These are phyloP conservation scores for Parsonsia alboflavescens DNA, from an alignment of 257 asterid species.

Conservation along the genomic window DNA sequence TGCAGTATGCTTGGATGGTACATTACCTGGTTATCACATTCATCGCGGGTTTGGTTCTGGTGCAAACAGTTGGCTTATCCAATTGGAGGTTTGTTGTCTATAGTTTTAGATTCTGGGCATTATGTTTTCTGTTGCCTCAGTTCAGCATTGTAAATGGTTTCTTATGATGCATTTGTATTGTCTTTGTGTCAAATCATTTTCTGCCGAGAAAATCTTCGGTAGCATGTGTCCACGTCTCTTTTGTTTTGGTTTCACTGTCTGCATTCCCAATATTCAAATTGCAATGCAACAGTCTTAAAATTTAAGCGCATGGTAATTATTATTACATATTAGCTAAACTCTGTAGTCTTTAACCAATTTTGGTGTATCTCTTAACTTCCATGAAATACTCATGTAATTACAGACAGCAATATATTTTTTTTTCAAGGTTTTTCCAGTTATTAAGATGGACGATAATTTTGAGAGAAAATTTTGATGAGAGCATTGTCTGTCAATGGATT, in stretches of 20 bases:
- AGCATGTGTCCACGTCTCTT: too few relatives aligned
- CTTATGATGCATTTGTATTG: not conserved
- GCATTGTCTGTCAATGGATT: not conserved
- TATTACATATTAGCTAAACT: not conserved
- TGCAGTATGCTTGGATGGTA: conserved; percentile 94
- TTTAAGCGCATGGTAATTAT: not conserved
- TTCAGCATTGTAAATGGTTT: not conserved
- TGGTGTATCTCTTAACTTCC: not conserved
- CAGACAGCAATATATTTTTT: not conserved
- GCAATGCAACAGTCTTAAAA: not conserved
- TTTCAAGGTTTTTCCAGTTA: not conserved
- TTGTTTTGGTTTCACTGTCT: not conserved
- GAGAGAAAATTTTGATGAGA: too few relatives aligned
- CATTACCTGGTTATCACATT: conserved; percentile 87
- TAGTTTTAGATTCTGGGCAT: too few relatives aligned
- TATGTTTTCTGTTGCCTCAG: not conserved
- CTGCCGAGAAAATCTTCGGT: not conserved
- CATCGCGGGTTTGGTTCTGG: conserved; percentile 79
- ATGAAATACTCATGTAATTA: not conserved
- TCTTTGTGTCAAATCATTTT: not conserved
- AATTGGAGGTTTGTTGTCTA: conserved; percentile 71
- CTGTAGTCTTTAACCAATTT: not conserved
- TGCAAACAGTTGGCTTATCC: conserved; percentile 87
- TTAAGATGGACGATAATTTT: too few relatives aligned
- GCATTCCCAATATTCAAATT: not conserved